Evolutionary conservation across 1,139 yeast species (phyloP), one percentile per base, ranked within the genome.

Genomic region (Geotrichum aggregatum): DNA sequence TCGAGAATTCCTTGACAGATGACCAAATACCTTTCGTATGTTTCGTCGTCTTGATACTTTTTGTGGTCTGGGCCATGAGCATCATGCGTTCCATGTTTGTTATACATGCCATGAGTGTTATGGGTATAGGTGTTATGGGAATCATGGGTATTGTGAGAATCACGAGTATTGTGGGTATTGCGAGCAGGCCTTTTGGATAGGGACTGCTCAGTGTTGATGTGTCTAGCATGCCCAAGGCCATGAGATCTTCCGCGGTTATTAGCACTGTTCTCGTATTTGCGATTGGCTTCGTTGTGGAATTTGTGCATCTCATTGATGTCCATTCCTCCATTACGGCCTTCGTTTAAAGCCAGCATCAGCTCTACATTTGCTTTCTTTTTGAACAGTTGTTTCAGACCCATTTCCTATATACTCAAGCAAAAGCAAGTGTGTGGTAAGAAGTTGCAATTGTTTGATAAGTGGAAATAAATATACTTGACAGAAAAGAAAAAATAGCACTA

Each of bases 351-450:
- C 8, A 43, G 26, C 18, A 43, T 21, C 47, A 43, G 14, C 3
- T 43, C 38, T 14, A 43, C 13, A 22, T 43, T 38, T 19, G 33
- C 11, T 16, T 33, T 31, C 16, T 33, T 43, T 11, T 33, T 14
- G 14, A 43, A 43, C 28, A 43, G 30, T 13, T 33, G 30, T 19
- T 33, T 33, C 2, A 43, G 3, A 16, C 38, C 39, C 45, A 42
- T 42, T 3, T 4, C 44, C 3, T 5, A 24, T 2, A 16, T 14
- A 5, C 26, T 18, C 7, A 21, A 36, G 33, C 33, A 18, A 36
- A 26, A 24, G 14, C 43, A 36, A 33, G 26, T 11, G n/a, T 6
- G 8, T 34, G 1, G 18, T 14, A 44, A 21, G 13, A 14, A 11
- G 5, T n/a, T 33, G 36, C 18, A 14, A 33, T 33, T 14, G 36